These are phyloP conservation scores for Raphanus hybrid DNA, from an alignment of 441 rosid genomes.

Conservation along the genomic window DNA sequence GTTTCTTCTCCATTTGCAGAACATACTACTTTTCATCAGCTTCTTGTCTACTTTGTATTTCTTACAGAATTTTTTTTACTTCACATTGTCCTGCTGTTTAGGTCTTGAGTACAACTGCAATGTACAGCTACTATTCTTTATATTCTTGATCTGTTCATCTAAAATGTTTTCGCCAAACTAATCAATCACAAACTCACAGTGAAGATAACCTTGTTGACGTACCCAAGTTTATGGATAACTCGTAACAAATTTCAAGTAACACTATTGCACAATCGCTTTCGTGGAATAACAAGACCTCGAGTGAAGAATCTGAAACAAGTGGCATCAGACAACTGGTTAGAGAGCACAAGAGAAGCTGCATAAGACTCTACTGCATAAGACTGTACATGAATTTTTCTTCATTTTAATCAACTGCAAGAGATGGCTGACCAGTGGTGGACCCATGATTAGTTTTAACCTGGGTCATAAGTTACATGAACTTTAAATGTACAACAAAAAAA, in stretches of 20 bases:
- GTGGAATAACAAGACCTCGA: too few species aligned
- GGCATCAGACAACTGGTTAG: too few species aligned
- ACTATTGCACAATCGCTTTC: background rate
- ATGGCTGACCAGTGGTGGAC: too few species aligned
- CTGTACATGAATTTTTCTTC: too few species aligned
- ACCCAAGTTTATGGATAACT: background rate
- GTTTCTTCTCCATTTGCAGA: constrained; percentile 25
- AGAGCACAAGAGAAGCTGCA: too few species aligned
- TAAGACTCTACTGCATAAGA: too few species aligned
- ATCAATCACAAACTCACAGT: background rate
- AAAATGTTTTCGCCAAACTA: background rate
- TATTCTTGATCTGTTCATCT: constrained; percentile 9
- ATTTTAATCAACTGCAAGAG: too few species aligned
- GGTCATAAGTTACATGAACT: too few species aligned
- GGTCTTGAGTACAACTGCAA: constrained; percentile 18
- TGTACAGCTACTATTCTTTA: constrained; percentile 31
- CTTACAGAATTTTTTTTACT: background rate
- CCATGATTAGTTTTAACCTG: too few species aligned
- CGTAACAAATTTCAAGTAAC: background rate
- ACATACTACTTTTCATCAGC: background rate
- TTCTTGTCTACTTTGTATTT: constrained; percentile 10
- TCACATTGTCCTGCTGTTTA: constrained; percentile 16
- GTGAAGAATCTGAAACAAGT: too few species aligned
- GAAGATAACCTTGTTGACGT: background rate
- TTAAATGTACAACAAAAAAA: too few species aligned